A percentile compares a stretch with the other conserved stretches of the same genome.
These are phyloP conservation scores for Gossypium herbaceum DNA, from an alignment of 345 rosid species.

Conservation along the genomic window DNA sequence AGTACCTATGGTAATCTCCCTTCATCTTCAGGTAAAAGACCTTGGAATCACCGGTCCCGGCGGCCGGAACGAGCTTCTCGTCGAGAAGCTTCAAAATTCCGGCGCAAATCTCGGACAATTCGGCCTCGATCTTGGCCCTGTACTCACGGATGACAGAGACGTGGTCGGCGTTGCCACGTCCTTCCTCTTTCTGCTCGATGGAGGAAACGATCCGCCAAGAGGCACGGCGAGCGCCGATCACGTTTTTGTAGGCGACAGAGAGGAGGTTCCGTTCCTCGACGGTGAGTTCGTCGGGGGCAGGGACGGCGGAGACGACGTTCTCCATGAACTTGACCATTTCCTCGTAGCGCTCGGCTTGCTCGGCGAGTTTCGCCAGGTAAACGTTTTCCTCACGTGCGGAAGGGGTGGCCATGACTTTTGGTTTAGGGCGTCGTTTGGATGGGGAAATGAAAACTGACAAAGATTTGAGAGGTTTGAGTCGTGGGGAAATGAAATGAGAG, in stretches of 20 bases:
- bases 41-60: slow-evolving; percentile 22
- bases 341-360: slow-evolving; percentile 69
- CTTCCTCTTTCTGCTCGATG: slow-evolving; percentile 64
- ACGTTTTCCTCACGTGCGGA: slow-evolving; percentile 28
- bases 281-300: slow-evolving; percentile 33
- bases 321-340: slow-evolving; percentile 74
- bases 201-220: slow-evolving; percentile 67
- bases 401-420: slow-evolving; percentile 14
- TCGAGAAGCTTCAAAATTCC: slow-evolving; percentile 21
- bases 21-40: slow-evolving; percentile 24
- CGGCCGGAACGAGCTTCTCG: slow-evolving; percentile 16
- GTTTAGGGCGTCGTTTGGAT: not conserved
- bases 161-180: slow-evolving; percentile 22
- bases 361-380: slow-evolving; percentile 58
- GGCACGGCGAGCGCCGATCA: slow-evolving; percentile 63
- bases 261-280: slow-evolving; percentile 64
- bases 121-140: slow-evolving; percentile 23
- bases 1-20: slow-evolving; percentile 22
- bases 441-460: not conserved
- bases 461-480: not conserved
- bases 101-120: slow-evolving; percentile 21
- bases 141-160: slow-evolving; percentile 19
- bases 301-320: slow-evolving; percentile 41
- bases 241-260: slow-evolving; percentile 71
- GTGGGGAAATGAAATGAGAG: not conserved